Evolutionary conservation across 805 yeast species (phyloP).

Genomic region (Scheffersomyces stipitis): DNA sequence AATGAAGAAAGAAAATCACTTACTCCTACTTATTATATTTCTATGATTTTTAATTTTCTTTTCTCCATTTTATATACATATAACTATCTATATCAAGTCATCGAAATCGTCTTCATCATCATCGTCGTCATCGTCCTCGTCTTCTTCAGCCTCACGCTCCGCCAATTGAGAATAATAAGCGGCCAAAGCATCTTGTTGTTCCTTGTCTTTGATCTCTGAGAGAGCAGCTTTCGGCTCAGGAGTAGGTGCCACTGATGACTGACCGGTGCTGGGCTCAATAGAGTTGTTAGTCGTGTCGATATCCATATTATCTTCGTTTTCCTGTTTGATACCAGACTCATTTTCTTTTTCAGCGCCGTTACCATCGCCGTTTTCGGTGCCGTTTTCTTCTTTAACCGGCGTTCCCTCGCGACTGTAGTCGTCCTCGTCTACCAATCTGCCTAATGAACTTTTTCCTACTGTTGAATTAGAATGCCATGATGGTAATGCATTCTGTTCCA

Average conservation of each 20-base stretch:
- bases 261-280: background rate
- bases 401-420: conserved; percentile 18
- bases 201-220: conserved; percentile 47
- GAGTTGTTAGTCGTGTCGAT: background rate
- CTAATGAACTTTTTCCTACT: conserved; percentile 67
- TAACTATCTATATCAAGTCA: conserved; percentile 23
- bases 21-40: too few species aligned
- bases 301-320: background rate
- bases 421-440: conserved; percentile 54
- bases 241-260: background rate
- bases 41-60: too few species aligned
- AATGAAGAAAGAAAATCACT: too few species aligned
- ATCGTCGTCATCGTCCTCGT: conserved; percentile 54
- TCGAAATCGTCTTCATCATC: conserved; percentile 32
- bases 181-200: conserved; percentile 66
- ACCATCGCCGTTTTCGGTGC: conserved; percentile 10
- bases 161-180: conserved; percentile 76
- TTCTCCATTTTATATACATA: too few species aligned
- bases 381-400: conserved; percentile 11
- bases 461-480: conserved; percentile 95
- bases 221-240: background rate
- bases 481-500: conserved; percentile 93
- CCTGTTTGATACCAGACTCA: conserved; percentile 2
- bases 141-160: conserved; percentile 59
- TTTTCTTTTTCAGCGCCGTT: conserved; percentile 4